Evolutionary conservation across 2,329 filamentous ascomycete species (phyloP).

Genomic region (Trichoderma pleuroti): DNA sequence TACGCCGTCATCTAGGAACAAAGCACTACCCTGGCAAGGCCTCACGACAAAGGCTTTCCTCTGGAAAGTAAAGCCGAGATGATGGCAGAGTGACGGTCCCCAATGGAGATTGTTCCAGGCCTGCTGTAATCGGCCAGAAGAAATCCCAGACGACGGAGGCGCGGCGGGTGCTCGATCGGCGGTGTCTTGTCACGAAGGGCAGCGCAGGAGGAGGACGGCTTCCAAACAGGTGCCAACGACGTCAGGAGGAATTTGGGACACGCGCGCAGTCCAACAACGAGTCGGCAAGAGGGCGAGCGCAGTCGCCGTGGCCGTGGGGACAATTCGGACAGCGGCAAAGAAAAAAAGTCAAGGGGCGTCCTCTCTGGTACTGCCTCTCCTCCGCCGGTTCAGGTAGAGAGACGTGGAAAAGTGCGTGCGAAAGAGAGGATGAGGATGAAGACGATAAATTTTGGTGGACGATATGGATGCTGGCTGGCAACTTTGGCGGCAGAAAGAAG

Average conservation of each 20-base stretch:
- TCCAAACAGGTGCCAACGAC: neutral
- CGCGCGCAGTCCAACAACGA: neutral
- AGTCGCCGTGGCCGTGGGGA: neutral
- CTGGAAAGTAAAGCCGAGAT: neutral
- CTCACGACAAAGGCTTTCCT: neutral
- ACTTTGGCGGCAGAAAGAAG: neutral
- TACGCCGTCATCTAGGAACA: slow-evolving; percentile 8
- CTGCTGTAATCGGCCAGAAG: neutral
- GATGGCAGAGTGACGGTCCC: neutral
- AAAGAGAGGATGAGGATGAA: neutral
- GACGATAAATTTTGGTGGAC: slow-evolving; percentile 4
- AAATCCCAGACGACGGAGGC: neutral
- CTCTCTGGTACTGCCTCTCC: neutral
- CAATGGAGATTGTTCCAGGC: neutral
- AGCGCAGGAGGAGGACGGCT: neutral
- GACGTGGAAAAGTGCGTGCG: neutral
- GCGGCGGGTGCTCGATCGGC: neutral
- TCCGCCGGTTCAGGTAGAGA: neutral
- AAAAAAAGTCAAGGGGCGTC: neutral
- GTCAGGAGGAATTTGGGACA: slow-evolving; percentile 9
- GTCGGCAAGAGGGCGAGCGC: neutral
- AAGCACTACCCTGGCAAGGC: neutral
- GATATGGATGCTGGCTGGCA: slow-evolving; percentile 7
- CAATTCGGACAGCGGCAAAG: neutral
- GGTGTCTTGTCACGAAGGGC: neutral